phyloP scores from a whole-genome alignment of 169 alveolate species.

The Eimeria necatrix region DNA sequence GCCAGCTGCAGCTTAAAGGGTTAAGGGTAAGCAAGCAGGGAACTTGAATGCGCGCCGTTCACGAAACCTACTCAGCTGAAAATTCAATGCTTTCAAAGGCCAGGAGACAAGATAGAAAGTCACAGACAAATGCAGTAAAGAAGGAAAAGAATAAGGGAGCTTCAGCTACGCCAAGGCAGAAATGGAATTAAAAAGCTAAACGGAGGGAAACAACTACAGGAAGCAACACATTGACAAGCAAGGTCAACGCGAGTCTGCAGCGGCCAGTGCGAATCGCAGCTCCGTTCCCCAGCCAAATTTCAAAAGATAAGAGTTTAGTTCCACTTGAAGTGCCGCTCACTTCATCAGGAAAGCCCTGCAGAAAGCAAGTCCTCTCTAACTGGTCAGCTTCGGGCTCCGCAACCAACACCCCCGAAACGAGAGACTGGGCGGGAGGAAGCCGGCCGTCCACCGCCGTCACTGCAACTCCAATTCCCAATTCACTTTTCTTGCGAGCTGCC shows the following conservation, averaged over 20 bases:
- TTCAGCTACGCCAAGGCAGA: too few species aligned
- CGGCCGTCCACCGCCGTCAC: constrained; percentile 49
- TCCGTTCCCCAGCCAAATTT: neutral
- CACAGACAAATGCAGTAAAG: neutral
- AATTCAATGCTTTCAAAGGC: too few species aligned
- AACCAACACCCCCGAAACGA: constrained; percentile 14
- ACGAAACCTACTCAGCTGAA: neutral
- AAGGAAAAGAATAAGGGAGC: neutral
- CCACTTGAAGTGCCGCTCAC: neutral
- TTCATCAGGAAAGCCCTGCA: constrained; percentile 30
- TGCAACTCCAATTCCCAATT: constrained; percentile 49
- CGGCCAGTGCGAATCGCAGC: neutral
- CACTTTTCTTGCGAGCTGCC: constrained; percentile 50
- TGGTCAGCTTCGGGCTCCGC: constrained; percentile 60
- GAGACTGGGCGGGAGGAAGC: constrained; percentile 63
- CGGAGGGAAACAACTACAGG: neutral
- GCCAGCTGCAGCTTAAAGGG: neutral
- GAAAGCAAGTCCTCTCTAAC: constrained; percentile 5
- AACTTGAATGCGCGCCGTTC: too few species aligned
- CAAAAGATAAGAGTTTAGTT: neutral
- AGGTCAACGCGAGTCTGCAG: neutral
- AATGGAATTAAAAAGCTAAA: neutral
- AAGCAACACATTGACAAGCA: neutral
- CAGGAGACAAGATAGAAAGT: neutral
- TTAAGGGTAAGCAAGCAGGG: neutral